Conservation (phyloP, 1,139 yeast species). For the Wickerhamomyces sp. region DNA sequence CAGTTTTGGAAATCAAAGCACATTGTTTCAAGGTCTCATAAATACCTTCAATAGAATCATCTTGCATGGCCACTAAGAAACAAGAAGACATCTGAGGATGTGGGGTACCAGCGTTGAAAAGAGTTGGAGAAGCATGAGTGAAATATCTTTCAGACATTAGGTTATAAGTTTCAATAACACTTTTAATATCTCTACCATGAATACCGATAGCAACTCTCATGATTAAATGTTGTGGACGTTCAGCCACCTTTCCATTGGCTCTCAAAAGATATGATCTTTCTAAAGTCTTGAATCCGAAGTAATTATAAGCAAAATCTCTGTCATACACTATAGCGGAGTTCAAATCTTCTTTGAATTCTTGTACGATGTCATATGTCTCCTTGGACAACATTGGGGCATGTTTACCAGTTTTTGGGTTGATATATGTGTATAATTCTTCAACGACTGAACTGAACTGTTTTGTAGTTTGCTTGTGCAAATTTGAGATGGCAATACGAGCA, state of each 20-base stretch:
- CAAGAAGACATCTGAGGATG: slow-evolving; percentile 86
- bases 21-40: slow-evolving; percentile 82
- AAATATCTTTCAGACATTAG: slow-evolving; percentile 80
- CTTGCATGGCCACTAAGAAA: slow-evolving; percentile 84
- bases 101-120: slow-evolving; percentile 89
- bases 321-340: slow-evolving; percentile 80
- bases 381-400: slow-evolving; percentile 80
- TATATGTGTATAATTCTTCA: slow-evolving; percentile 58
- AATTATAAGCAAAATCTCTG: slow-evolving; percentile 79
- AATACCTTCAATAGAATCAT: slow-evolving; percentile 87
- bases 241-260: slow-evolving; percentile 70
- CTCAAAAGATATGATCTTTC: slow-evolving; percentile 79
- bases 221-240: slow-evolving; percentile 85
- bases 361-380: slow-evolving; percentile 61
- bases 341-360: slow-evolving; percentile 62
- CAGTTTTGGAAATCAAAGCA: slow-evolving; percentile 83
- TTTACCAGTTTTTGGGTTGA: slow-evolving; percentile 68
- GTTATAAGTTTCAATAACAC: slow-evolving; percentile 75
- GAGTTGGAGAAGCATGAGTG: slow-evolving; percentile 87
- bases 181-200: slow-evolving; percentile 69
- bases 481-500: slow-evolving; percentile 93
- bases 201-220: slow-evolving; percentile 91
- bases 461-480: slow-evolving; percentile 93
- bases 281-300: slow-evolving; percentile 83
- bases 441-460: slow-evolving; percentile 82